A percentile compares a stretch with the other conserved stretches of the same genome.
phyloP scores from a whole-genome alignment of 1,284 basidiomycete species.

The Termitomyces sp. region DNA sequence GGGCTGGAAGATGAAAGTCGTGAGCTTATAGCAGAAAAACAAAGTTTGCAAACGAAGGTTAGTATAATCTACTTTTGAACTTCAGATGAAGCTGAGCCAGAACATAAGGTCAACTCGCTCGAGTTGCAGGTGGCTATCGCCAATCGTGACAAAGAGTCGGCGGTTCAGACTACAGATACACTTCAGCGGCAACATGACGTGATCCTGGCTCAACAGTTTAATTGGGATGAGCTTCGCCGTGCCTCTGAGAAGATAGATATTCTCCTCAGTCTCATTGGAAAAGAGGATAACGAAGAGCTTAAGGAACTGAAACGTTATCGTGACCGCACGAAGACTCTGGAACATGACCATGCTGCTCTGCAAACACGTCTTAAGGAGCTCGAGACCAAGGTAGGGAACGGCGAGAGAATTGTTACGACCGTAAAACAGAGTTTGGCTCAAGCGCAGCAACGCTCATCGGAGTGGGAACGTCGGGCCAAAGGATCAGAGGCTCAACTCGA shows the following conservation, averaged over 20 bases:
- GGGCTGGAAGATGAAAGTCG: constrained; percentile 57
- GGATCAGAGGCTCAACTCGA: constrained; percentile 63
- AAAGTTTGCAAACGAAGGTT: constrained; percentile 55
- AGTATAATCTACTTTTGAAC: constrained; percentile 17
- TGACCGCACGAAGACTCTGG: constrained; percentile 60
- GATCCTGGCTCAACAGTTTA: constrained; percentile 52
- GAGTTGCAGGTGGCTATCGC: constrained; percentile 52
- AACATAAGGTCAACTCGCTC: constrained; percentile 50
- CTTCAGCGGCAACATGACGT: constrained; percentile 59
- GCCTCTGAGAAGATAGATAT: constrained; percentile 65
- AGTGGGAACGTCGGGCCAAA: constrained; percentile 76
- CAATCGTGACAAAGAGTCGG: constrained; percentile 56
- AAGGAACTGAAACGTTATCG: constrained; percentile 61
- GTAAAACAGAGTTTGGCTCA: constrained; percentile 62
- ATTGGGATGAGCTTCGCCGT: constrained; percentile 68
- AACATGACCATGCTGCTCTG: constrained; percentile 59
- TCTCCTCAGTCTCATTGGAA: constrained; percentile 53
- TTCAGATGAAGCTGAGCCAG: constrained; percentile 7
- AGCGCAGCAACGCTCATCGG: constrained; percentile 68
- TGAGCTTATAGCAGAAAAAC: constrained; percentile 49
- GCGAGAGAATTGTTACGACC: constrained; percentile 52
- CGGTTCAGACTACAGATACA: constrained; percentile 40
- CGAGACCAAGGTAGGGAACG: constrained; percentile 55
- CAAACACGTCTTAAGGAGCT: constrained; percentile 71
- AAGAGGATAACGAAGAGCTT: constrained; percentile 66